These are phyloP conservation scores for Murraya koenigii DNA, from an alignment of 345 rosid genomes.

Conservation along the genomic window DNA sequence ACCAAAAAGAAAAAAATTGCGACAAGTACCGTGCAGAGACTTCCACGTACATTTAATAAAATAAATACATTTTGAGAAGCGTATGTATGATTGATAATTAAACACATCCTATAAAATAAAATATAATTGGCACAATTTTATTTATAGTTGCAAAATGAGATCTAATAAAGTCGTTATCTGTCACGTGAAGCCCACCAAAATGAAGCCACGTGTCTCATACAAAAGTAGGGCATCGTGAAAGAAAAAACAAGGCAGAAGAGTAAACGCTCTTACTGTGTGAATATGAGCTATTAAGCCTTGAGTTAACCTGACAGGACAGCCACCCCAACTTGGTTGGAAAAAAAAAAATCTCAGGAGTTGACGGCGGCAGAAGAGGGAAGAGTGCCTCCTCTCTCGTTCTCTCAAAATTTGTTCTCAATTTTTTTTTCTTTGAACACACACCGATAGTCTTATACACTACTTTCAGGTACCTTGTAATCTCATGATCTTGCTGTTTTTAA, in stretches of 20 bases:
- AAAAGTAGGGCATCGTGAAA: neutral
- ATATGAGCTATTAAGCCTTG: neutral
- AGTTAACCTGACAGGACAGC: neutral
- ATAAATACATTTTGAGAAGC: no score
- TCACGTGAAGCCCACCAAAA: neutral
- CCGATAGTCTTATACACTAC: neutral
- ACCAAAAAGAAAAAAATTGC: no score
- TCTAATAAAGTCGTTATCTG: neutral
- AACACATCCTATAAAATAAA: no score
- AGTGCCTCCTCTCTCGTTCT: conserved; percentile 19
- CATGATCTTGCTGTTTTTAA: neutral
- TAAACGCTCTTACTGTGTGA: neutral
- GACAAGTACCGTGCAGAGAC: no score
- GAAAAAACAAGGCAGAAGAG: neutral
- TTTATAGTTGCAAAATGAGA: neutral
- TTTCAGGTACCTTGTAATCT: conserved; percentile 22
- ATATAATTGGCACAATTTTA: no score
- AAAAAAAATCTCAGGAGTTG: conserved; percentile 19
- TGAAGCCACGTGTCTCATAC: conserved; percentile 3
- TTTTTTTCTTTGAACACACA: neutral
- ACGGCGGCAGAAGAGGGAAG: conserved; percentile 14
- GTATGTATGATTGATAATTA: no score
- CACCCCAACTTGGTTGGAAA: conserved; percentile 39
- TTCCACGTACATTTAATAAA: no score
- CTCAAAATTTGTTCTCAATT: neutral